Base-by-base conservation (phyloP, 192 early-diverging fungal genomes). In the Phlyctochytrium arcticum region DNA sequence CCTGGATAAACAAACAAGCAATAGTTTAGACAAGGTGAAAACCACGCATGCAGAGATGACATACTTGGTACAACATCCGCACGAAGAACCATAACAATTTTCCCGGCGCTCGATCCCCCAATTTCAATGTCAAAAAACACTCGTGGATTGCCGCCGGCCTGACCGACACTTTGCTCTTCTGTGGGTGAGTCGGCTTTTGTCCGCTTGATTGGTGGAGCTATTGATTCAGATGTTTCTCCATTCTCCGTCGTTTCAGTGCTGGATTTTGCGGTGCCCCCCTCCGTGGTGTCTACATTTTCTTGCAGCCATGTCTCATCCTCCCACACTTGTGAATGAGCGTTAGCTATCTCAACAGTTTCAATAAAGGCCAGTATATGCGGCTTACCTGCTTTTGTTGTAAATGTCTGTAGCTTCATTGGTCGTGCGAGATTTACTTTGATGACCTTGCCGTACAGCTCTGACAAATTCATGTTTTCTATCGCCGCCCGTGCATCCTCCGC, bases 401-500 rank as follows among this genome's bases (percentile, higher is more conserved):
- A 48, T 19, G 69, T 46, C 24, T 39, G 65, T 48, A 36, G 53
- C 36, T 53, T 62, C 36, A 66, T 58, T 21, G 92, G 86, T 50
- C 87, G 89, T 4, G 96, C 92, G 5, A 88, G 62, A 54, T 89
- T 92, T 42, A 92, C 93, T 57, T 91, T 91, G 68, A 99, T 89
- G 4, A 93, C 90, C 36, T 82, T 85, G 8, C 95, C 95, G 70
- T 85, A 88, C 39, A 99, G 73, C 74, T 99, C 95, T 34, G 90
- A 80, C 27, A 87, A 71, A 63, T 81, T 44, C 94, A 99, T 92
- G 80, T 99, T 99, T 68, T 94, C 90, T 48, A 91, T 85, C n/a
- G 97, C 94, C 21, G 89, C 92, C 39, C 66, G 26, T 3, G 92
- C 91, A 76, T 99, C 95, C 32, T 82, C 86, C 6, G 84, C 65